A percentile compares a stretch with the other conserved stretches of the same genome.
These are phyloP conservation scores for Colletotrichum lindemuthianum DNA, from an alignment of 2,329 filamentous ascomycete species.

Conservation along the genomic window DNA sequence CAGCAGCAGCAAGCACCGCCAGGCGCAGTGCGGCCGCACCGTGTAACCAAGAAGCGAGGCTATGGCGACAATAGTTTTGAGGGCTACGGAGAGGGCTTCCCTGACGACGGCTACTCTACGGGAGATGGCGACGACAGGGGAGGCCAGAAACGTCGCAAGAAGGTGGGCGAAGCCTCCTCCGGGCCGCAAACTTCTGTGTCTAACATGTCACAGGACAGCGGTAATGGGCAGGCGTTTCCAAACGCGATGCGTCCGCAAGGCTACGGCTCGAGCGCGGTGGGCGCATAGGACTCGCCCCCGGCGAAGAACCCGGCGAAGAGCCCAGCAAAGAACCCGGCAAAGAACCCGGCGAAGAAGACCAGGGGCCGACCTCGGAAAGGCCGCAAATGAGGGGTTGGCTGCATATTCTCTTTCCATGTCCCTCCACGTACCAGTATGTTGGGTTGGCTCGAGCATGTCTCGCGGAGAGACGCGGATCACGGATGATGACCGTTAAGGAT, in stretches of 20 bases:
- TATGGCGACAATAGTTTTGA: constrained; percentile 81
- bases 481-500: constrained; percentile 16
- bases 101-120: constrained; percentile 79
- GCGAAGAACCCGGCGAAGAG: background rate
- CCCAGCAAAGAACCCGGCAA: too few relatives aligned
- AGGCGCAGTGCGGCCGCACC: constrained; percentile 63
- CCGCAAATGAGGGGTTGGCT: background rate
- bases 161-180: constrained; percentile 55
- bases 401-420: constrained; percentile 1
- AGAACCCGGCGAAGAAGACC: too few relatives aligned
- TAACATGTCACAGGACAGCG: constrained; percentile 60
- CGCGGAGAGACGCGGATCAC: constrained; percentile 1
- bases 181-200: constrained; percentile 43
- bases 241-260: constrained; percentile 59
- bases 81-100: constrained; percentile 77
- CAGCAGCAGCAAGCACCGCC: constrained; percentile 28
- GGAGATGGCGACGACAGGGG: constrained; percentile 73
- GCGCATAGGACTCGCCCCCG: constrained; percentile 52
- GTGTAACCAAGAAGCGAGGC: constrained; percentile 76
- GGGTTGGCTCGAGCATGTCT: constrained; percentile 20
- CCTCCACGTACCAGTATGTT: constrained; percentile 3
- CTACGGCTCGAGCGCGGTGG: constrained; percentile 68
- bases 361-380: background rate
- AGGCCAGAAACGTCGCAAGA: constrained; percentile 72
- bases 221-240: constrained; percentile 51